These are phyloP conservation scores for Eragrostis curvula DNA, from an alignment of 176 grass and related monocot species.

Conservation along the genomic window DNA sequence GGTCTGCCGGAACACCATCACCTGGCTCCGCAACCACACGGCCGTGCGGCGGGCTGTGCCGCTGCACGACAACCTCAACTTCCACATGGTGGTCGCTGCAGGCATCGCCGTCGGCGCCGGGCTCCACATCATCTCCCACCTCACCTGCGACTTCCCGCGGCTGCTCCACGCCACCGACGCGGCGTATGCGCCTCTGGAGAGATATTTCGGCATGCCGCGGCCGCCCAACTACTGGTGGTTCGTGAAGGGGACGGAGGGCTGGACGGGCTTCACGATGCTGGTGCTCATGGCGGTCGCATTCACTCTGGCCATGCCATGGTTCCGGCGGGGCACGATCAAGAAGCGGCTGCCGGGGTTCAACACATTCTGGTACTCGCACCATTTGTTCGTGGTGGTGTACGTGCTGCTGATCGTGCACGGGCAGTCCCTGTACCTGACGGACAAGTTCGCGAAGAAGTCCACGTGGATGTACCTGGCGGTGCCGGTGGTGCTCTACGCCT, in stretches of 20 bases:
- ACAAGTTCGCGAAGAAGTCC: constrained; percentile 82
- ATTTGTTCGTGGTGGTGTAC: constrained; percentile 91
- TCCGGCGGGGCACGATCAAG: constrained; percentile 56
- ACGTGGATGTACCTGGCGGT: constrained; percentile 95
- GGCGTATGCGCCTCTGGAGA: constrained; percentile 69
- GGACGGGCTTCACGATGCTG: constrained; percentile 83
- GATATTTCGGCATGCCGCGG: constrained; percentile 76
- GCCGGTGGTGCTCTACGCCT: constrained; percentile 69
- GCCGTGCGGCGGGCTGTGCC: constrained; percentile 46
- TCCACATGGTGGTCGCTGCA: constrained; percentile 92
- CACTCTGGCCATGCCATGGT: constrained; percentile 85
- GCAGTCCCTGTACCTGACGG: constrained; percentile 67
- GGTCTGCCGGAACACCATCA: constrained; percentile 97
- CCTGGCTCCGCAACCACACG: constrained; percentile 82
- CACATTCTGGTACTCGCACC: constrained; percentile 99
- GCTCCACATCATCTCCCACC: constrained; percentile 70
- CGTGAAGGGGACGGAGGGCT: constrained; percentile 87
- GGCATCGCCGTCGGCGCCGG: constrained; percentile 69
- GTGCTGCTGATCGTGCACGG: constrained; percentile 88
- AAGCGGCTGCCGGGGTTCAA: constrained; percentile 83
- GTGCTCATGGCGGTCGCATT: constrained; percentile 84
- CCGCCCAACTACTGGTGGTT: constrained; percentile 88
- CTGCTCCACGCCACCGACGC: constrained; percentile 65
- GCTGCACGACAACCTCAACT: constrained; percentile 98
- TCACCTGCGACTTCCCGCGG: constrained; percentile 95